Conservation (phyloP, 2,329 filamentous ascomycete genomes). For the Venturia aucupariae region DNA sequence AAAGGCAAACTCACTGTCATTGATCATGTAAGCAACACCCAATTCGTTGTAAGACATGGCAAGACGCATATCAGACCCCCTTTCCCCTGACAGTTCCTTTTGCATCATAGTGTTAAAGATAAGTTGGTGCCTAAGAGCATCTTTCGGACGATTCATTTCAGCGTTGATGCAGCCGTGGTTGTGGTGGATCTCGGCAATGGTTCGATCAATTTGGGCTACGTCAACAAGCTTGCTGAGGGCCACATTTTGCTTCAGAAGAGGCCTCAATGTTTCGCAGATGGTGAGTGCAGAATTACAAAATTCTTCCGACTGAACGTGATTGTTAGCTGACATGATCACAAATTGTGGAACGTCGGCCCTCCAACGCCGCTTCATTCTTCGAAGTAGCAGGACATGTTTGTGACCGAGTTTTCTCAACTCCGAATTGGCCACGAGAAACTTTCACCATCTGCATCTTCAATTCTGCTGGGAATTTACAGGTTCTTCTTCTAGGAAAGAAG, state of each 20-base stretch:
- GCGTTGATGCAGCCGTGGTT: slow-evolving; percentile 18
- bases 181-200: slow-evolving; percentile 17
- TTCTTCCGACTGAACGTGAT: slow-evolving; percentile 8
- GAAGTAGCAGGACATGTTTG: background rate
- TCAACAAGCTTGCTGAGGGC: background rate
- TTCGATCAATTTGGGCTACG: slow-evolving; percentile 12
- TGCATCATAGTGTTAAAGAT: slow-evolving; percentile 18
- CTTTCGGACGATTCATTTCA: slow-evolving; percentile 18
- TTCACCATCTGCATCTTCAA: too few relatives aligned
- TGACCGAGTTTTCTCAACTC: background rate
- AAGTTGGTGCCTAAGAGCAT: slow-evolving; percentile 15
- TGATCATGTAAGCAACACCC: slow-evolving; percentile 19
- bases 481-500: too few relatives aligned
- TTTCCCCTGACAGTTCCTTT: background rate
- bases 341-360: background rate
- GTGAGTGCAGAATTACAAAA: slow-evolving; percentile 16
- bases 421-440: background rate
- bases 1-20: slow-evolving; percentile 6
- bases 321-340: background rate
- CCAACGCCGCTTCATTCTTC: background rate
- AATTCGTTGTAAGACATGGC: slow-evolving; percentile 19
- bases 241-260: background rate
- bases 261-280: slow-evolving; percentile 16
- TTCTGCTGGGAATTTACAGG: too few relatives aligned
- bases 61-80: slow-evolving; percentile 15